Conservation (phyloP, 768 basidiomycete species). For the Leccinum sublutescens region DNA sequence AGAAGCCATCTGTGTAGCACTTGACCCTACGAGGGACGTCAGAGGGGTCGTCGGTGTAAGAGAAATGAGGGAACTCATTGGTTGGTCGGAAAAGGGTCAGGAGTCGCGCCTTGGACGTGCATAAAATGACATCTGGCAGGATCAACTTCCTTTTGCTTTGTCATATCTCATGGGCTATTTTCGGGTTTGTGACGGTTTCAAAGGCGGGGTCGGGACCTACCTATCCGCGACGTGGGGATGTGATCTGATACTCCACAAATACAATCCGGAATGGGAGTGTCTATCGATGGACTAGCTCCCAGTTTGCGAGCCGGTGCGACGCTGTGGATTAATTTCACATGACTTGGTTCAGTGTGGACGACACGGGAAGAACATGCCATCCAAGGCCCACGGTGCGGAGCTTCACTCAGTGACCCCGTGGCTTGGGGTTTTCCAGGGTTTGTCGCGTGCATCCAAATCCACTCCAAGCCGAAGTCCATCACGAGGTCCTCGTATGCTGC, state of each 20-base stretch:
- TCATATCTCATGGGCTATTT: conserved; percentile 12
- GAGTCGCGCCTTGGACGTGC: conserved; percentile 16
- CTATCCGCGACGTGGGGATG: conserved; percentile 23
- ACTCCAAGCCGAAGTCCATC: background rate
- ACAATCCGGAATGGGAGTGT: conserved; percentile 3
- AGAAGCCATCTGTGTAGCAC: conserved; percentile 68
- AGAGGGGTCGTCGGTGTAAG: conserved; percentile 66
- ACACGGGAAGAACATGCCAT: conserved; percentile 13
- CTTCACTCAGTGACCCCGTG: conserved; percentile 2
- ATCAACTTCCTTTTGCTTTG: conserved; percentile 4
- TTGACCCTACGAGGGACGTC: conserved; percentile 50
- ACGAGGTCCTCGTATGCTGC: conserved; percentile 1
- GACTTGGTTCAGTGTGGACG: conserved; percentile 9
- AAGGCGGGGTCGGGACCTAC: conserved; percentile 10
- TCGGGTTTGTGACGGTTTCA: conserved; percentile 19
- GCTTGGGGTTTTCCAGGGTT: conserved; percentile 2
- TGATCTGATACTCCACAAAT: conserved; percentile 13
- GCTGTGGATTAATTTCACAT: background rate
- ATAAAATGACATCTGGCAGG: conserved; percentile 14
- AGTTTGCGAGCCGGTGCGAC: conserved; percentile 13
- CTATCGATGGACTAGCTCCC: conserved; percentile 7
- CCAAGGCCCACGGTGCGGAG: conserved; percentile 2
- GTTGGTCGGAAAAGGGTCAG: conserved; percentile 49
- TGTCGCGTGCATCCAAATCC: conserved; percentile 1
- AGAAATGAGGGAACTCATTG: conserved; percentile 74